Evolutionary conservation across 2,329 filamentous ascomycete species (phyloP).

Genomic region (Colletotrichum lupini): DNA sequence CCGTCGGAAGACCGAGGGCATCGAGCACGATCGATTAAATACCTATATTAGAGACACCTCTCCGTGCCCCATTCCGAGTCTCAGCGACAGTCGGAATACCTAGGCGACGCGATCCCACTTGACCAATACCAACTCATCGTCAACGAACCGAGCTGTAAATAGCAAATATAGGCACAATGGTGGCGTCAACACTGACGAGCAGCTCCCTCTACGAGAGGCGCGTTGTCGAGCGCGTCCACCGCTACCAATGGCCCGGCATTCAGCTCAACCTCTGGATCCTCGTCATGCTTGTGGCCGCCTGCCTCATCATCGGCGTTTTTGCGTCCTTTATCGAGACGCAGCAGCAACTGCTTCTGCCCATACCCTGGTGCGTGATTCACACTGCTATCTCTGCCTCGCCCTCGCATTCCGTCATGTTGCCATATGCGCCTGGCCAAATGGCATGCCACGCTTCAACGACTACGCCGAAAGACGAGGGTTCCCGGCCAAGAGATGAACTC

Average conservation of each 20-base stretch:
- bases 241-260: constrained; percentile 76
- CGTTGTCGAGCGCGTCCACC: constrained; percentile 59
- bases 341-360: constrained; percentile 60
- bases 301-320: constrained; percentile 71
- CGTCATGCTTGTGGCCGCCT: constrained; percentile 70
- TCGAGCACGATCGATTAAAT: background rate
- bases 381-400: background rate
- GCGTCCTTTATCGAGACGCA: constrained; percentile 70
- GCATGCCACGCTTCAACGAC: background rate
- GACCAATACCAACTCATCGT: background rate
- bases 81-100: background rate
- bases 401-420: background rate
- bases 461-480: background rate
- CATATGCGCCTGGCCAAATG: background rate
- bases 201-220: constrained; percentile 58
- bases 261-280: constrained; percentile 76
- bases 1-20: background rate
- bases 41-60: background rate
- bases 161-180: constrained; percentile 38
- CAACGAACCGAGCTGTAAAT: background rate
- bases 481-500: background rate
- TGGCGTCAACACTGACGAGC: constrained; percentile 49
- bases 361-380: constrained; percentile 66
- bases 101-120: background rate
- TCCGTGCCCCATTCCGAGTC: background rate